These are phyloP conservation scores for Candida adriatica DNA, from an alignment of 805 yeast genomes.

Conservation along the genomic window DNA sequence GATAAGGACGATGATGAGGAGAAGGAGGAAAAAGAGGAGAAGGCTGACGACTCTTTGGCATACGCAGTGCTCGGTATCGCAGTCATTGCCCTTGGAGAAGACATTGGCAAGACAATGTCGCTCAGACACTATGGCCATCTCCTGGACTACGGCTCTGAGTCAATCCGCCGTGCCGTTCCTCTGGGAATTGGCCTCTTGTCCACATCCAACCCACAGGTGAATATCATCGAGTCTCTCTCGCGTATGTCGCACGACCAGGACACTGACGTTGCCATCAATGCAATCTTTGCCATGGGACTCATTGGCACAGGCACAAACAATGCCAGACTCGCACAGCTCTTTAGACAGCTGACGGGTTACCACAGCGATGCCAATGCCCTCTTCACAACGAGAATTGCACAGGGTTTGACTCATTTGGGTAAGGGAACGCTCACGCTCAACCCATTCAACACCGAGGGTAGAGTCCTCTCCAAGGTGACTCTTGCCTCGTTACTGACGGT, in stretches of 20 bases:
- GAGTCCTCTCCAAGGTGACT: conserved; percentile 79
- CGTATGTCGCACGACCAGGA: conserved; percentile 96
- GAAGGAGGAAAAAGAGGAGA: conserved; percentile 27
- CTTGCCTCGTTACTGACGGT: conserved; percentile 86
- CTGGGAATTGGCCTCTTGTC: conserved; percentile 96
- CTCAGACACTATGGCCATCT: conserved; percentile 94
- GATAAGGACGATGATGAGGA: conserved; percentile 26
- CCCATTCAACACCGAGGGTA: conserved; percentile 86
- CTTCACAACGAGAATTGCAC: conserved; percentile 90
- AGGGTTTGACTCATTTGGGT: conserved; percentile 91
- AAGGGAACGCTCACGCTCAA: conserved; percentile 89
- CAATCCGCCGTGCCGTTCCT: conserved; percentile 91
- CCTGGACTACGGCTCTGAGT: conserved; percentile 94
- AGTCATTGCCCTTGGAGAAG: conserved; percentile 94
- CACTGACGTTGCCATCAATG: conserved; percentile 87
- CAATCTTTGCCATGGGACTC: conserved; percentile 94
- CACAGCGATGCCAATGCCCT: conserved; percentile 88
- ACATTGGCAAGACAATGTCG: conserved; percentile 95
- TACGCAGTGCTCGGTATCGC: conserved; percentile 95
- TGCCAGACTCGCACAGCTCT: conserved; percentile 92
- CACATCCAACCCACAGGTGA: conserved; percentile 92
- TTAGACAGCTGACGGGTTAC: conserved; percentile 91
- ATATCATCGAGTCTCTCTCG: conserved; percentile 92
- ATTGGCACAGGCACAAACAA: conserved; percentile 99
- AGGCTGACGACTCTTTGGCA: conserved; percentile 41